phyloP scores from a whole-genome alignment of 352 stramenopile species.

The Plasmopara halstedii region DNA sequence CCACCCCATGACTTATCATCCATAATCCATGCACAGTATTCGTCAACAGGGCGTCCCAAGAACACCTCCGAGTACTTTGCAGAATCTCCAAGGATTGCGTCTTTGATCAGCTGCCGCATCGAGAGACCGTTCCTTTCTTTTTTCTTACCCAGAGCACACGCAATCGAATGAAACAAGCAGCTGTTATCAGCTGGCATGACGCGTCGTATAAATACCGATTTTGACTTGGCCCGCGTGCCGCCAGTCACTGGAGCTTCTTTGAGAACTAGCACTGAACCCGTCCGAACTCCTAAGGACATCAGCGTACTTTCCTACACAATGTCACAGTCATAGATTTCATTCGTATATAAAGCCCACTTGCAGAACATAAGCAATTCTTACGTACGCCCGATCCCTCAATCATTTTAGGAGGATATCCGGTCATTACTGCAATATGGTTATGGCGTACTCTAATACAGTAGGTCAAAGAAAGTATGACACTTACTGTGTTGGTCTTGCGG shows the following conservation, averaged over 20 bases:
- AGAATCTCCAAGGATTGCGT: slow-evolving; percentile 56
- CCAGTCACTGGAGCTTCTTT: slow-evolving; percentile 42
- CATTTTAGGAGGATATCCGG: slow-evolving; percentile 60
- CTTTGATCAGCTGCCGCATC: slow-evolving; percentile 68
- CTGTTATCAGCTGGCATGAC: slow-evolving; percentile 81
- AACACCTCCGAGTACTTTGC: slow-evolving; percentile 71
- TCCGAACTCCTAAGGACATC: slow-evolving; percentile 43
- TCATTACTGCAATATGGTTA: slow-evolving; percentile 46
- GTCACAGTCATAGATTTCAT: slow-evolving; percentile 1
- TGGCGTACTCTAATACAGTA: background rate
- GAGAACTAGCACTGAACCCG: slow-evolving; percentile 61
- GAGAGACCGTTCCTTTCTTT: slow-evolving; percentile 44
- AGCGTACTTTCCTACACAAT: slow-evolving; percentile 35
- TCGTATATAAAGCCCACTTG: background rate
- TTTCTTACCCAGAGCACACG: slow-evolving; percentile 56
- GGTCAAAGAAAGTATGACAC: background rate
- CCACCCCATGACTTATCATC: slow-evolving; percentile 78
- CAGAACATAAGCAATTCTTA: too few relatives aligned
- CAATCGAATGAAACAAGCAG: slow-evolving; percentile 83
- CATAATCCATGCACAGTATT: slow-evolving; percentile 83
- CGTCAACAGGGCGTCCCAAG: slow-evolving; percentile 58
- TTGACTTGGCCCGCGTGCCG: slow-evolving; percentile 14
- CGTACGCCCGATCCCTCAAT: slow-evolving; percentile 54
- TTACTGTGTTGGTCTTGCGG: slow-evolving; percentile 60
- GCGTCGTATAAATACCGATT: slow-evolving; percentile 56